Evolutionary conservation across 2,329 filamentous ascomycete species (phyloP).

Genomic region (Monilinia polystroma): DNA sequence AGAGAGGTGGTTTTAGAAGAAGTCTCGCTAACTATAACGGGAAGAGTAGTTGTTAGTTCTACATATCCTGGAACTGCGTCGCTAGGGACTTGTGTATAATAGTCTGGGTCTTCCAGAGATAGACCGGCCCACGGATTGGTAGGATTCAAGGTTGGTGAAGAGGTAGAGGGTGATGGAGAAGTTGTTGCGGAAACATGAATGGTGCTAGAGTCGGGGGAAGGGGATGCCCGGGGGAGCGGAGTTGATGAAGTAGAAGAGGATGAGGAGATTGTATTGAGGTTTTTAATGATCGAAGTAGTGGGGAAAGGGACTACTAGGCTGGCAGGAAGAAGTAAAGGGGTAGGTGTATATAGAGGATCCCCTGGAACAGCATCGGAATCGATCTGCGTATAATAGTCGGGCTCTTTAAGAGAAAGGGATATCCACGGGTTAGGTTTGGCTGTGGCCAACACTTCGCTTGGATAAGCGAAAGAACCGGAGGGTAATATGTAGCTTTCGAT

Average conservation of each 20-base stretch:
- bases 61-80: neutral
- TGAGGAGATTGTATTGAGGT: too few relatives aligned
- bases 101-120: neutral
- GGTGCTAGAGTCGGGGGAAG: too few relatives aligned
- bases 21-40: too few relatives aligned
- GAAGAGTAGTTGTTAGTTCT: neutral
- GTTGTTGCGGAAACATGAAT: too few relatives aligned
- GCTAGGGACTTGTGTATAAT: neutral
- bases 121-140: neutral
- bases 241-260: too few relatives aligned
- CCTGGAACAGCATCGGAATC: neutral
- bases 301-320: too few relatives aligned
- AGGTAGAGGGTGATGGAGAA: too few relatives aligned
- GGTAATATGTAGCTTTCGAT: neutral
- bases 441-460: neutral
- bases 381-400: neutral
- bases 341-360: too few relatives aligned
- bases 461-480: conserved; percentile 1
- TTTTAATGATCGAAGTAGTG: too few relatives aligned
- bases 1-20: neutral
- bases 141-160: too few relatives aligned
- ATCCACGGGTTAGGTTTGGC: neutral
- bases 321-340: too few relatives aligned
- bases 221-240: too few relatives aligned
- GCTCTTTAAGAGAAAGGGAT: neutral